Percentiles rank a stretch among this genome's conserved stretches.
These are phyloP conservation scores for Pseudopyrenochaeta lycopersici DNA, from an alignment of 2,329 filamentous ascomycete genomes.

Conservation along the genomic window DNA sequence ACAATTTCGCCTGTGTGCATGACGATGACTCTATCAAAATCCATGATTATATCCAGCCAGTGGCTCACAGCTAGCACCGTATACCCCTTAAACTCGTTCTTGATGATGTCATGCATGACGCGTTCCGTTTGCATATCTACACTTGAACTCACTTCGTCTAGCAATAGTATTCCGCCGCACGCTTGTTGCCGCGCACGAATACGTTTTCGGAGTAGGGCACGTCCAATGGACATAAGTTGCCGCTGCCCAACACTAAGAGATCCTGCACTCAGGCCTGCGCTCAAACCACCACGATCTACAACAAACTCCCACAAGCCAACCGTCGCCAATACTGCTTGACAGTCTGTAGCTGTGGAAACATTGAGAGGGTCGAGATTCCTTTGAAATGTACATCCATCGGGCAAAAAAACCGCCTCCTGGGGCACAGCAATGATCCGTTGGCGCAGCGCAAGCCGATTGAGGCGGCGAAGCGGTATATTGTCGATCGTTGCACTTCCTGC, in stretches of 20 bases:
- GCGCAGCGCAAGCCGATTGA: conserved; percentile 17
- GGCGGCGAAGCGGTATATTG: conserved; percentile 3
- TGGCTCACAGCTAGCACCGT: conserved; percentile 30
- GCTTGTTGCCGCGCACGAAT: background rate
- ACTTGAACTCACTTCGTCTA: conserved; percentile 43
- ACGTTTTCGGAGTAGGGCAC: conserved; percentile 58
- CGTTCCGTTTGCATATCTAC: conserved; percentile 67
- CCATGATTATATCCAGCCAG: conserved; percentile 27
- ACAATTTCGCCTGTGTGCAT: conserved; percentile 53
- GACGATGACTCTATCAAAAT: conserved; percentile 32
- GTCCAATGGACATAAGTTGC: conserved; percentile 68
- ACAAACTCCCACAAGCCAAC: conserved; percentile 53
- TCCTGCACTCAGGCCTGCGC: conserved; percentile 9
- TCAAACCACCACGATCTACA: conserved; percentile 18
- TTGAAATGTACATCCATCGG: conserved; percentile 50
- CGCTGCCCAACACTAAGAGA: conserved; percentile 59
- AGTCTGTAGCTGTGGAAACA: conserved; percentile 40
- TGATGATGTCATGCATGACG: conserved; percentile 63
- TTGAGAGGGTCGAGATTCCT: conserved; percentile 56
- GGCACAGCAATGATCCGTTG: conserved; percentile 53
- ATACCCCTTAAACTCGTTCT: conserved; percentile 55
- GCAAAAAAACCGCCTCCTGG: conserved; percentile 60
- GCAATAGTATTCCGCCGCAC: conserved; percentile 24
- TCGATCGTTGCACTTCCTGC: conserved; percentile 15
- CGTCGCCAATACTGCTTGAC: conserved; percentile 51